Conservation (phyloP, 352 stramenopile genomes). For the Thraustotheca clavata region DNA sequence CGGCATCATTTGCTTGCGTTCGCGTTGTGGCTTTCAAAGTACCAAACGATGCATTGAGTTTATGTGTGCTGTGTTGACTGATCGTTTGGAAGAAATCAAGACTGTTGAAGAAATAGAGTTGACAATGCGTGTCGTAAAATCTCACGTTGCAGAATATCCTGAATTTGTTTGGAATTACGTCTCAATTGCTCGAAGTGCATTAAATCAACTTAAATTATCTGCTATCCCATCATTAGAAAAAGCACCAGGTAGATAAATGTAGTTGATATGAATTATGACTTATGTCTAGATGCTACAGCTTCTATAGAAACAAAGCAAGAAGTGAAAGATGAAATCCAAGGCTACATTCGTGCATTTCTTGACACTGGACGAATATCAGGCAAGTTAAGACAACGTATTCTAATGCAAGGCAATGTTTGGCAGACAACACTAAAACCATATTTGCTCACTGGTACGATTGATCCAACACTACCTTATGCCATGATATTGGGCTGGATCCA, state of each 20-base stretch:
- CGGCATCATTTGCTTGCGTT: neutral
- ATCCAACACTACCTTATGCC: neutral
- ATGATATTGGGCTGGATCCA: conserved; percentile 14
- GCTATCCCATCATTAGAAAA: neutral
- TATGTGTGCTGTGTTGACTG: neutral
- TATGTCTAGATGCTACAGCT: neutral
- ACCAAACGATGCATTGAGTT: conserved; percentile 4
- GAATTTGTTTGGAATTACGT: conserved; percentile 16
- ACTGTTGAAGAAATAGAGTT: neutral
- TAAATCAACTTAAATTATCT: neutral
- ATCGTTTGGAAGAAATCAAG: neutral
- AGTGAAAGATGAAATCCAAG: neutral
- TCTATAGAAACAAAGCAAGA: neutral
- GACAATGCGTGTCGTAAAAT: neutral
- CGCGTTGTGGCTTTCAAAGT: neutral
- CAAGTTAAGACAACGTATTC: conserved; percentile 5
- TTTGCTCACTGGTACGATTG: neutral
- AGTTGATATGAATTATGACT: neutral
- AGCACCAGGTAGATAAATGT: neutral
- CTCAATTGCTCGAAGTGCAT: neutral
- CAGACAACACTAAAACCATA: neutral
- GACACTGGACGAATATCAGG: conserved; percentile 5
- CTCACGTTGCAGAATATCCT: neutral
- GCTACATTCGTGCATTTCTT: neutral
- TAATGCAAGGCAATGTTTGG: conserved; percentile 6